A percentile compares a stretch with the other conserved stretches of the same genome.
These are phyloP conservation scores for Fusarium piperis DNA, from an alignment of 2,329 filamentous ascomycete species.

Conservation along the genomic window DNA sequence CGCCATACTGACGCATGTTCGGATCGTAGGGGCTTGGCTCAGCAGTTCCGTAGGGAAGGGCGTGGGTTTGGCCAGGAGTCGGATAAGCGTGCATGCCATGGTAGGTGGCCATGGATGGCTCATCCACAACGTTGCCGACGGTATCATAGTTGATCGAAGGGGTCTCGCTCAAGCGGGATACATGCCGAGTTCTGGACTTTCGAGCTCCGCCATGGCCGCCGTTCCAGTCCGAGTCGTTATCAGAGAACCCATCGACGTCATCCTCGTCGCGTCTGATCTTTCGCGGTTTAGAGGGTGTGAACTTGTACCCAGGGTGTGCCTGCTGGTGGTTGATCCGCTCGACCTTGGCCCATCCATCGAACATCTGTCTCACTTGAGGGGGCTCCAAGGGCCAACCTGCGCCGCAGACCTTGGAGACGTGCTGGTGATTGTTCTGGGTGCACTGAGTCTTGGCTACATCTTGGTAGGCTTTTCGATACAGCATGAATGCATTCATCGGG, in stretches of 20 bases:
- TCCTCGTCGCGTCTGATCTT: slow-evolving; percentile 51
- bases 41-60: slow-evolving; percentile 20
- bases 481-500: slow-evolving; percentile 98
- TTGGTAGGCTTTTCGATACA: slow-evolving; percentile 93
- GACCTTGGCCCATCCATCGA: slow-evolving; percentile 79
- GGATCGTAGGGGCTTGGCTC: slow-evolving; percentile 25
- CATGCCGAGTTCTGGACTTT: slow-evolving; percentile 20
- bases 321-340: slow-evolving; percentile 86
- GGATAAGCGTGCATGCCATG: slow-evolving; percentile 26
- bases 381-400: slow-evolving; percentile 87
- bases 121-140: background rate
- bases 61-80: slow-evolving; percentile 15
- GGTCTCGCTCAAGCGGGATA: slow-evolving; percentile 30
- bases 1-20: slow-evolving; percentile 17
- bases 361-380: slow-evolving; percentile 75
- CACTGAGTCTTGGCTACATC: slow-evolving; percentile 85
- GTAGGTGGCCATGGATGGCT: slow-evolving; percentile 13
- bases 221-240: slow-evolving; percentile 38
- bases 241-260: slow-evolving; percentile 20
- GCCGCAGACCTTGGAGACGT: slow-evolving; percentile 89
- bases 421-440: slow-evolving; percentile 89
- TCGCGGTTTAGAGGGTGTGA: slow-evolving; percentile 80
- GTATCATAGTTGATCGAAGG: slow-evolving; percentile 27
- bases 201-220: slow-evolving; percentile 11
- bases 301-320: slow-evolving; percentile 93